Evolutionary conservation across 2,329 filamentous ascomycete species (phyloP).

Genomic region (Xylariaceae sp.): DNA sequence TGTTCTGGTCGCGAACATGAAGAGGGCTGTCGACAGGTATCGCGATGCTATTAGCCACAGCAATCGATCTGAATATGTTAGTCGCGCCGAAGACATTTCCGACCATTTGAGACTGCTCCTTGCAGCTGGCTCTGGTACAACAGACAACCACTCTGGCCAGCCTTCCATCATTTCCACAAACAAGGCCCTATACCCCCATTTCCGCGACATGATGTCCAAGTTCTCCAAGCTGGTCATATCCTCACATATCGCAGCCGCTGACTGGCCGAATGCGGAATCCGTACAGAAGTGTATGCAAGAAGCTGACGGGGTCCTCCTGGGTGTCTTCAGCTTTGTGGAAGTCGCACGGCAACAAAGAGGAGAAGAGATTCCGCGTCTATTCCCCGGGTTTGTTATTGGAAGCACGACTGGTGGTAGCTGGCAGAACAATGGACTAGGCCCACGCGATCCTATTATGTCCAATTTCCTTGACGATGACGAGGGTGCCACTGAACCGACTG

Average conservation of each 20-base stretch:
- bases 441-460: constrained; percentile 69
- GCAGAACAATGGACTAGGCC: constrained; percentile 66
- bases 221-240: constrained; percentile 99
- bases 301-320: constrained; percentile 91
- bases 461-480: constrained; percentile 86
- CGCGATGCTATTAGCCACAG: constrained; percentile 81
- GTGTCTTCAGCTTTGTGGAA: constrained; percentile 94
- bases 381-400: constrained; percentile 88
- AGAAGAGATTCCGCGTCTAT: constrained; percentile 86
- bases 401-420: constrained; percentile 82
- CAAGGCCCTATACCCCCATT: constrained; percentile 94
- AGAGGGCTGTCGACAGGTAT: constrained; percentile 82
- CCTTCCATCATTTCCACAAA: constrained; percentile 99
- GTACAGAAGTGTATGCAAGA: constrained; percentile 94
- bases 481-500: constrained; percentile 63
- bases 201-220: constrained; percentile 98
- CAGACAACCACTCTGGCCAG: constrained; percentile 97
- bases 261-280: constrained; percentile 92
- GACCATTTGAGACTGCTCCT: constrained; percentile 90
- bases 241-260: constrained; percentile 92
- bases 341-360: constrained; percentile 90
- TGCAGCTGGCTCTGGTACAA: constrained; percentile 94
- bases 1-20: constrained; percentile 87
- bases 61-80: constrained; percentile 85
- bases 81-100: constrained; percentile 94